Conservation (phyloP, 2,329 filamentous ascomycete species). For the Aphanoascus verrucosus region DNA sequence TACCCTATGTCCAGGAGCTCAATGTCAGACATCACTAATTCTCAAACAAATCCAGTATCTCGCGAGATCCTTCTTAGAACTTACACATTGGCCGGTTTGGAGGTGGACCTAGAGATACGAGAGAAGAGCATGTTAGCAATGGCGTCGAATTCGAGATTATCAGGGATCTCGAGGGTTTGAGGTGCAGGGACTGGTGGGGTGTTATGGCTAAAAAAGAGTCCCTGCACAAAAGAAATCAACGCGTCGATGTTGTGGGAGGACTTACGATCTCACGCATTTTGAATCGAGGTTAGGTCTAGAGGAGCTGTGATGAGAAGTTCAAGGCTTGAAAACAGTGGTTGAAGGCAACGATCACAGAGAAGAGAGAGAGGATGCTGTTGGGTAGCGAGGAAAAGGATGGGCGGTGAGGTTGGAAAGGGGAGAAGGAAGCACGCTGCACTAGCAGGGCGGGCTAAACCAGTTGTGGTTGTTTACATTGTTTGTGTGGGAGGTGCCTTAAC, state of each 20-base stretch:
- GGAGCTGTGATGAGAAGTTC: constrained; percentile 14
- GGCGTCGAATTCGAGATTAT: not conserved
- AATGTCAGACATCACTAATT: constrained; percentile 24
- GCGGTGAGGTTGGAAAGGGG: constrained; percentile 13
- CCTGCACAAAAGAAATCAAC: constrained; percentile 18
- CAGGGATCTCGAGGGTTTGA: constrained; percentile 14
- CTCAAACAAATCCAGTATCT: not conserved
- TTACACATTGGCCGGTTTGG: constrained; percentile 99
- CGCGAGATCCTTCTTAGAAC: constrained; percentile 29
- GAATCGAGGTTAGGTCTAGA: constrained; percentile 22
- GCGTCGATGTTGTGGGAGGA: constrained; percentile 31
- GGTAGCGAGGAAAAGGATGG: constrained; percentile 7
- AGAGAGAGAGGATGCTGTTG: constrained; percentile 13
- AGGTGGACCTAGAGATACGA: constrained; percentile 75
- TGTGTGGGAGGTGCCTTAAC: constrained; percentile 8
- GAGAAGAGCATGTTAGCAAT: constrained; percentile 27
- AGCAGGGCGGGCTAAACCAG: constrained; percentile 2
- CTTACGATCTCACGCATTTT: constrained; percentile 67
- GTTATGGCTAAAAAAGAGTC: not conserved
- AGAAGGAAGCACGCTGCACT: not conserved
- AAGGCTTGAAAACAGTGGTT: not conserved
- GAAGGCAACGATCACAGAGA: not conserved
- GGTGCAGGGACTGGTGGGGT: constrained; percentile 24
- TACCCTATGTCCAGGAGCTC: constrained; percentile 55
- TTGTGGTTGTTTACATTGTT: constrained; percentile 12